Percentiles rank a stretch among this genome's conserved stretches.
Conservation (phyloP, 2,329 filamentous ascomycete species). For the Ophiostoma ulmi region DNA sequence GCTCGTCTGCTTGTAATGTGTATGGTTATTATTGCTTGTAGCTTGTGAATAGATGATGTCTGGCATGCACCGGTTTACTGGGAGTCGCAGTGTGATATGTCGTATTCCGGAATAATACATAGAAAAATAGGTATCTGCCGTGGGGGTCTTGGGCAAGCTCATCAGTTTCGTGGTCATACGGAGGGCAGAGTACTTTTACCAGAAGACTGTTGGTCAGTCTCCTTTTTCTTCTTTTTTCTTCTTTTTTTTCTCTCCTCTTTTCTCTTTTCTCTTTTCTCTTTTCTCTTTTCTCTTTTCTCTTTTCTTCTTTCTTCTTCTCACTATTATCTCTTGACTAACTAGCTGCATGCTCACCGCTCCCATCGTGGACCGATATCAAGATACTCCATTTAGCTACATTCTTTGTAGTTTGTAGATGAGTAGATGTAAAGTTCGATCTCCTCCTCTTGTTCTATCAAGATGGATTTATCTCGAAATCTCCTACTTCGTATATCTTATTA, state of each 20-base stretch:
- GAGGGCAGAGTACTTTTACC: neutral
- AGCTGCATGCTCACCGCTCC: neutral
- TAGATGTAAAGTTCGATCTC: no score
- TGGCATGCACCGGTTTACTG: neutral
- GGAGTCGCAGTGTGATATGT: neutral
- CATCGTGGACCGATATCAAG: no score
- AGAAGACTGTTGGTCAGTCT: neutral
- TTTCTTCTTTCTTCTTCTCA: neutral
- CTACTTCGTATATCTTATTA: neutral
- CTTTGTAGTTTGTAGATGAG: no score
- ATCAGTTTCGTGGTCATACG: no score
- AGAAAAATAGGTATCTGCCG: neutral
- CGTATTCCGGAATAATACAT: neutral
- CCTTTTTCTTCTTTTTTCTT: neutral
- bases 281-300: neutral
- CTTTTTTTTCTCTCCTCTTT: neutral
- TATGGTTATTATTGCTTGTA: no score
- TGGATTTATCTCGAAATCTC: neutral
- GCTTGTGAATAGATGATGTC: neutral
- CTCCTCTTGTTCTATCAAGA: neutral
- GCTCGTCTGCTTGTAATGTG: neutral
- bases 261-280: neutral
- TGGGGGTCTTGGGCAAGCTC: constrained; percentile 1
- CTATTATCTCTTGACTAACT: neutral
- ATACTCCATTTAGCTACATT: no score